Conservation (phyloP, 208 protist genomes). For the Trypanosoma avium region DNA sequence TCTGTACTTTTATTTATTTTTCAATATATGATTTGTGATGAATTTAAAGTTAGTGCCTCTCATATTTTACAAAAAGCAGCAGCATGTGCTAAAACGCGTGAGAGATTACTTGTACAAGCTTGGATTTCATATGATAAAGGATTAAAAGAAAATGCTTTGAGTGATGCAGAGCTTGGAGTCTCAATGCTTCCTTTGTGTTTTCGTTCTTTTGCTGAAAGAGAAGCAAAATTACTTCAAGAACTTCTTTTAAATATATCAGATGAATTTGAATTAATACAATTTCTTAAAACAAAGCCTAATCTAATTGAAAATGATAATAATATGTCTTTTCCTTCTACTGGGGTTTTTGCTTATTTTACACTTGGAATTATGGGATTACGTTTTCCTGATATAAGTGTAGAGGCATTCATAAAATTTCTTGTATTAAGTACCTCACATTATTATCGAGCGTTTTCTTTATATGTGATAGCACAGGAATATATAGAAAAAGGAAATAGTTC, state of each 20-base stretch:
- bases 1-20: neutral
- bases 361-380: neutral
- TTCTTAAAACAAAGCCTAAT: neutral
- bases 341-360: neutral
- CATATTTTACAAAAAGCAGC: neutral
- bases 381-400: neutral
- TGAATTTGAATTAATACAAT: neutral
- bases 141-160: neutral
- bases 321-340: too few relatives aligned
- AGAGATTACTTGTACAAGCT: neutral
- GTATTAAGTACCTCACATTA: neutral
- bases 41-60: neutral
- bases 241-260: neutral
- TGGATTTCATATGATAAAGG: constrained; percentile 3
- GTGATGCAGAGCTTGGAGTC: constrained; percentile 3
- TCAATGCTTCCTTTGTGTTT: neutral
- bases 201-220: neutral
- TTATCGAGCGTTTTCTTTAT: neutral
- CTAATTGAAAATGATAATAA: too few relatives aligned
- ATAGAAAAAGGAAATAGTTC: neutral
- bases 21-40: constrained; percentile 17
- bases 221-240: neutral
- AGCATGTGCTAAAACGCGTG: neutral
- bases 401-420: neutral
- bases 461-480: neutral